These are phyloP conservation scores for Eudorina sp. DNA, from an alignment of 139 green algal genomes.

Conservation along the genomic window DNA sequence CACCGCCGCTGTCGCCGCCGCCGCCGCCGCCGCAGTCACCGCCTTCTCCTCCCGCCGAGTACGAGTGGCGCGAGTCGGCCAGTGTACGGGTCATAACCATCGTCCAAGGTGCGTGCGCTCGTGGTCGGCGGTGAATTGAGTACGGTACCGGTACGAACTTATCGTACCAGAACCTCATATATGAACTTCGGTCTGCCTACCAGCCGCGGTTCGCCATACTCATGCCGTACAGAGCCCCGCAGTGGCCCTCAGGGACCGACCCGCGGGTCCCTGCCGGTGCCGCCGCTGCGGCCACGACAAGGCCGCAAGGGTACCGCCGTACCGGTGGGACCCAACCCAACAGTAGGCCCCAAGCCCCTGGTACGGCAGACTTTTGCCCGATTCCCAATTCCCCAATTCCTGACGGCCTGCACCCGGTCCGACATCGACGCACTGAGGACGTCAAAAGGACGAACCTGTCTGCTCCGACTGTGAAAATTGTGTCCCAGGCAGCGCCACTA, in stretches of 20 bases:
- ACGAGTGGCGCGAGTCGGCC: conserved; percentile 28
- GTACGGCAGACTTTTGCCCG: neutral
- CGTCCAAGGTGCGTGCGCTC: neutral
- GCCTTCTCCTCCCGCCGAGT: too few species aligned
- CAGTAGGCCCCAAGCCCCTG: neutral
- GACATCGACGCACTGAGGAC: neutral
- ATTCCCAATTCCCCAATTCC: neutral
- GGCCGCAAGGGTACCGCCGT: neutral
- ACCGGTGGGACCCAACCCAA: neutral
- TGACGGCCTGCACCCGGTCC: neutral
- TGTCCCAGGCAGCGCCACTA: conserved; percentile 5
- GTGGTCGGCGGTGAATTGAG: neutral
- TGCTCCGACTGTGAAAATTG: too few species aligned
- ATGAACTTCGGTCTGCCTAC: neutral
- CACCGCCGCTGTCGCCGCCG: neutral
- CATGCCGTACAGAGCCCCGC: neutral
- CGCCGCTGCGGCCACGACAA: too few species aligned
- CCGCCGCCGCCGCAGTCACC: neutral
- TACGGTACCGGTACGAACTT: too few species aligned
- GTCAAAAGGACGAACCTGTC: neutral
- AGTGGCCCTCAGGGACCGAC: neutral
- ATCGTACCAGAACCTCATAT: neutral
- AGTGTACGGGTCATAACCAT: conserved; percentile 7
- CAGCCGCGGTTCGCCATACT: too few species aligned
- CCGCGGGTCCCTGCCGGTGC: neutral